phyloP scores from a whole-genome alignment of 2,329 filamentous ascomycete species.

The Fusarium domesticum region DNA sequence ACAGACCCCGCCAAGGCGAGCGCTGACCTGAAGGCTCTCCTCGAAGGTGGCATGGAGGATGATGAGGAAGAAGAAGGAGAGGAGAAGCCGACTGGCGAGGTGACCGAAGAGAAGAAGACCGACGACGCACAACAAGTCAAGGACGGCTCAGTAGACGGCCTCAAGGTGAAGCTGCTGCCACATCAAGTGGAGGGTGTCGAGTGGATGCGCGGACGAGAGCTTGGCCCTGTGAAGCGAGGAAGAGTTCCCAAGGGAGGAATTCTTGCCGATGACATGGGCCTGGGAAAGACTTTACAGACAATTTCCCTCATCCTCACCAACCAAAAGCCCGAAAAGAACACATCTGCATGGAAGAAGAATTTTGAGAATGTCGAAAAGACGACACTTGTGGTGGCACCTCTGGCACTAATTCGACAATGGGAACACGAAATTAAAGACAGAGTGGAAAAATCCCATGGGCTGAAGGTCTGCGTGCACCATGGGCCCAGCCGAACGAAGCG shows the following conservation, averaged over 20 bases:
- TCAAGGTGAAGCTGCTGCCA: constrained; percentile 83
- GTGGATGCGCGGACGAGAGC: constrained; percentile 94
- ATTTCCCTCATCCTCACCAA: constrained; percentile 86
- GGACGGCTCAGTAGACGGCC: constrained; percentile 64
- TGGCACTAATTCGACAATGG: constrained; percentile 96
- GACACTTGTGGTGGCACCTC: constrained; percentile 86
- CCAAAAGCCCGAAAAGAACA: constrained; percentile 59
- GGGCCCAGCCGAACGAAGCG: constrained; percentile 81
- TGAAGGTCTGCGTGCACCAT: constrained; percentile 88
- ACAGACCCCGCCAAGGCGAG: constrained; percentile 69
- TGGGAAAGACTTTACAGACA: constrained; percentile 94
- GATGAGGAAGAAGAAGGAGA: constrained; percentile 50
- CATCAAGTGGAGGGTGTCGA: constrained; percentile 92
- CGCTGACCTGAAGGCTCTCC: constrained; percentile 74
- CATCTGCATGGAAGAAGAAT: constrained; percentile 64
- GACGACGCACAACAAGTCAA: constrained; percentile 36
- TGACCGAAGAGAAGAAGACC: constrained; percentile 13
- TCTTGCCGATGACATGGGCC: constrained; percentile 93
- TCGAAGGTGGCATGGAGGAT: constrained; percentile 77
- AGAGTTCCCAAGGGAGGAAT: constrained; percentile 87
- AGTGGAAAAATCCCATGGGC: constrained; percentile 63
- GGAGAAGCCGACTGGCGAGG: constrained; percentile 19
- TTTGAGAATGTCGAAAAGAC: constrained; percentile 67
- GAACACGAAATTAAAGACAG: constrained; percentile 88
- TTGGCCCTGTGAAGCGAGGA: constrained; percentile 78